Evolutionary conservation across 2,329 filamentous ascomycete genomes (phyloP).

Genomic region (Penicillium hesseltinei): DNA sequence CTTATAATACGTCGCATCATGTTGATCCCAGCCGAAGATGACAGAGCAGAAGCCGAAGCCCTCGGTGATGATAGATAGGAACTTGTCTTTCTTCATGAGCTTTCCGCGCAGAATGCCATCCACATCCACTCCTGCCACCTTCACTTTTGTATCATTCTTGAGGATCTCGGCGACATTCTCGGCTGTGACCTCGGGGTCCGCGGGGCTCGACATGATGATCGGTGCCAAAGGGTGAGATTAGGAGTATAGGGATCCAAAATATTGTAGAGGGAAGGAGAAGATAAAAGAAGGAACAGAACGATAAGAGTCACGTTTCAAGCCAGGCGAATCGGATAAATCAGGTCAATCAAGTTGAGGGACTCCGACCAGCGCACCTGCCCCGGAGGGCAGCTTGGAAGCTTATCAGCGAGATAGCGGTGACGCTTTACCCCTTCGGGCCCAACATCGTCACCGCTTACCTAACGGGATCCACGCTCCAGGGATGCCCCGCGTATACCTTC

Average conservation of each 20-base stretch:
- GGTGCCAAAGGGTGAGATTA: not conserved
- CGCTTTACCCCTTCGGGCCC: constrained; percentile 4
- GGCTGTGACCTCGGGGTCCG: constrained; percentile 47
- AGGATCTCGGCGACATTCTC: constrained; percentile 67
- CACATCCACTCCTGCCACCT: constrained; percentile 82
- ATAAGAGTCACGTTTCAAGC: not conserved
- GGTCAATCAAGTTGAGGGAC: not conserved
- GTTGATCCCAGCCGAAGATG: constrained; percentile 96
- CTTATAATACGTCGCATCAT: constrained; percentile 82
- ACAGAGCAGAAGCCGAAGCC: constrained; percentile 95
- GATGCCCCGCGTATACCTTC: constrained; percentile 20
- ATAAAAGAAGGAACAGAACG: not conserved
- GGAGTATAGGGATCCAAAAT: not conserved
- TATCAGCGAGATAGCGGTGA: constrained; percentile 5
- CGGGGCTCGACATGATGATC: constrained; percentile 12
- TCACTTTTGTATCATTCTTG: constrained; percentile 72
- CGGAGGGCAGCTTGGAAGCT: not conserved
- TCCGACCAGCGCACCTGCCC: not conserved
- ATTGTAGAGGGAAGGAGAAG: not conserved
- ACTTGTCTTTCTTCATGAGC: constrained; percentile 89
- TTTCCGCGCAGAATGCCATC: constrained; percentile 87
- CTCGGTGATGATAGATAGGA: constrained; percentile 73
- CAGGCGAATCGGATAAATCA: not conserved
- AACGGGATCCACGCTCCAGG: constrained; percentile 8
- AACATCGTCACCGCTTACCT: constrained; percentile 19